Evolutionary conservation across 228 moss, liverwort and hornwort species (phyloP).

Genomic region (Sphagnum magellanicum): DNA sequence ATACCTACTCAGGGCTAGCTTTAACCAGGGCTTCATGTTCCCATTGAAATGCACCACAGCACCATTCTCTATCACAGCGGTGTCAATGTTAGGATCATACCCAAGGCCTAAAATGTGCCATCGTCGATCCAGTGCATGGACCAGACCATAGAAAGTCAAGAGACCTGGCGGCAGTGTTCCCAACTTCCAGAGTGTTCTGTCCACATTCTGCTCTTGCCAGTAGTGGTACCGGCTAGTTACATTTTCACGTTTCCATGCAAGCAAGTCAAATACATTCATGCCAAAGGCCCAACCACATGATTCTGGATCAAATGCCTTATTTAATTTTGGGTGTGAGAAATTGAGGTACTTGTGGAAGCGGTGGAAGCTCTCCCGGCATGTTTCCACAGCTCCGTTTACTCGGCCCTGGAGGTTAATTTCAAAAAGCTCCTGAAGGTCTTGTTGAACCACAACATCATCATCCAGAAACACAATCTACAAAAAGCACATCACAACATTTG

Average conservation of each 20-base stretch:
- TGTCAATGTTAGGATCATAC: slow-evolving; percentile 51
- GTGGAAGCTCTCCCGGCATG: slow-evolving; percentile 56
- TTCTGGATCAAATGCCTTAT: slow-evolving; percentile 35
- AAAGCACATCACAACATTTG: background rate
- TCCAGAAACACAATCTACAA: slow-evolving; percentile 51
- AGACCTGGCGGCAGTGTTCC: slow-evolving; percentile 56
- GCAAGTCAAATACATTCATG: slow-evolving; percentile 66
- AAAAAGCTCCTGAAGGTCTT: slow-evolving; percentile 37
- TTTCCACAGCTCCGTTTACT: slow-evolving; percentile 59
- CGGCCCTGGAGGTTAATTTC: slow-evolving; percentile 40
- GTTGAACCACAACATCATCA: slow-evolving; percentile 59
- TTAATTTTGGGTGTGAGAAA: slow-evolving; percentile 48
- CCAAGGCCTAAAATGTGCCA: slow-evolving; percentile 64
- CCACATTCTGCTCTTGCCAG: slow-evolving; percentile 66
- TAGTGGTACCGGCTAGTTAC: slow-evolving; percentile 50
- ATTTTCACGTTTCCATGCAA: slow-evolving; percentile 38
- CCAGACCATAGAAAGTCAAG: slow-evolving; percentile 52
- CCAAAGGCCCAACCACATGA: slow-evolving; percentile 72
- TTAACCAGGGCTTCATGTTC: slow-evolving; percentile 67
- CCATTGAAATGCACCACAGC: slow-evolving; percentile 59
- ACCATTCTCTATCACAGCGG: slow-evolving; percentile 30
- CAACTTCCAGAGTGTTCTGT: slow-evolving; percentile 50
- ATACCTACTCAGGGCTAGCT: slow-evolving; percentile 55
- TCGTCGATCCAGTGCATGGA: slow-evolving; percentile 29
- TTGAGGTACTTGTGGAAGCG: slow-evolving; percentile 66